Conservation (phyloP, 495 filamentous ascomycete species). For the Daldinia concentrica region DNA sequence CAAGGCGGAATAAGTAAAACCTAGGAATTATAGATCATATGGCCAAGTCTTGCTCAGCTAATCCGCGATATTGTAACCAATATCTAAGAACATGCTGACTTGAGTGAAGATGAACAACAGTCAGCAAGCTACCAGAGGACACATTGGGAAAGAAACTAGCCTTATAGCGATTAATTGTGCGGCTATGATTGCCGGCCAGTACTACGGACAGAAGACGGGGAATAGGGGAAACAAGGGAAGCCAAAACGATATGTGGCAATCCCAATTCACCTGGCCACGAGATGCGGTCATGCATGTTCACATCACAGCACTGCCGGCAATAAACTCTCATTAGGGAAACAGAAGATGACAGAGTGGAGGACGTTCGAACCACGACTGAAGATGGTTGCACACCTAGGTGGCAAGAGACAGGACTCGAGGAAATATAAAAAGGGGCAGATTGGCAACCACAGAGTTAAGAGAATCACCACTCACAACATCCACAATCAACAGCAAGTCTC, state of each 20-base stretch:
- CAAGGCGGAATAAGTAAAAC: neutral
- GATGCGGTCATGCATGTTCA: conserved; percentile 24
- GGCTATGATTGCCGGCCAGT: neutral
- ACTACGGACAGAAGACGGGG: neutral
- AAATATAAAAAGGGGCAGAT: conserved; percentile 25
- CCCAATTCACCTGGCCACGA: conserved; percentile 10
- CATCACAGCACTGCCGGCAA: conserved; percentile 2
- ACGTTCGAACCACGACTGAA: neutral
- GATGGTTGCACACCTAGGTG: neutral
- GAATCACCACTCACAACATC: conserved; percentile 22
- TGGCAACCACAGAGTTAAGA: conserved; percentile 6
- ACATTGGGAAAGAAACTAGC: neutral
- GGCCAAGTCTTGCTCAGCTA: conserved; percentile 4
- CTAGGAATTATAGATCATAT: conserved; percentile 21
- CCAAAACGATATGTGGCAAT: conserved; percentile 9
- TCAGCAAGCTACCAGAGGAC: conserved; percentile 13
- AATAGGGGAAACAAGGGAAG: neutral
- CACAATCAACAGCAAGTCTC: conserved; percentile 18
- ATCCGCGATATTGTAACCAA: conserved; percentile 12
- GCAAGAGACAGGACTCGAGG: neutral
- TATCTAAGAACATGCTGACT: neutral
- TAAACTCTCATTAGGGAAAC: conserved; percentile 8
- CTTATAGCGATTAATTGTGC: neutral
- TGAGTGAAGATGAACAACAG: neutral
- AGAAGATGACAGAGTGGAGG: neutral